These are phyloP conservation scores for Annulohypoxylon maeteangense DNA, from an alignment of 495 filamentous ascomycete genomes.

Conservation along the genomic window DNA sequence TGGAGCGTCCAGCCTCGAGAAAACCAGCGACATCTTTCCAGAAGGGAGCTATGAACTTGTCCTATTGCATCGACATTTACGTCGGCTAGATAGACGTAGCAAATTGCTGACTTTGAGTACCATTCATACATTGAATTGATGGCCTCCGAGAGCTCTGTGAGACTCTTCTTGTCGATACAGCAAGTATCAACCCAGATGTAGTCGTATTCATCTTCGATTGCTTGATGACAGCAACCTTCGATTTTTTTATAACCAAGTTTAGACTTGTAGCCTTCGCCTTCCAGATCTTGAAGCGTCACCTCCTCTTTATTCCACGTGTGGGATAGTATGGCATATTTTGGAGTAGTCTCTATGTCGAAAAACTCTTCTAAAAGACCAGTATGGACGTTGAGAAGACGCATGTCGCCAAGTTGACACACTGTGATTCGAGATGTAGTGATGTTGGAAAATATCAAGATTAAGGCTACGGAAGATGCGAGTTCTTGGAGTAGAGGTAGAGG, in stretches of 20 bases:
- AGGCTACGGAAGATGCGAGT: neutral
- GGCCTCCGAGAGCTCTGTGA: neutral
- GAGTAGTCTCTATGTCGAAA: neutral
- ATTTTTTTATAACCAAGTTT: neutral
- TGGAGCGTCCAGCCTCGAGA: conserved; percentile 1
- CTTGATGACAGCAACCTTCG: neutral
- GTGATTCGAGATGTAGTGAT: neutral
- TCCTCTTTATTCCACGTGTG: neutral
- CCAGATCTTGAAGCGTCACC: neutral
- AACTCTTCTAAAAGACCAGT: neutral
- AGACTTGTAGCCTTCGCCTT: neutral
- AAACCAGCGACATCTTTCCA: neutral
- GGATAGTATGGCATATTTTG: neutral
- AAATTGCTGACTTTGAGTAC: neutral
- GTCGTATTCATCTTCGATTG: neutral
- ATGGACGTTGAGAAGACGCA: conserved; percentile 2
- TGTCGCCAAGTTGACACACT: neutral
- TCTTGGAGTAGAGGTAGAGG: neutral
- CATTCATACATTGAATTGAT: neutral
- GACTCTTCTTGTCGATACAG: neutral
- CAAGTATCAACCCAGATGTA: neutral
- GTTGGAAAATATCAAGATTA: neutral
- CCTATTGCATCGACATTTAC: neutral
- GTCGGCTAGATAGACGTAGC: neutral
- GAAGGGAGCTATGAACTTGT: neutral